Conservation (phyloP, 2,329 filamentous ascomycete species). For the Fusarium gaditjirri region DNA sequence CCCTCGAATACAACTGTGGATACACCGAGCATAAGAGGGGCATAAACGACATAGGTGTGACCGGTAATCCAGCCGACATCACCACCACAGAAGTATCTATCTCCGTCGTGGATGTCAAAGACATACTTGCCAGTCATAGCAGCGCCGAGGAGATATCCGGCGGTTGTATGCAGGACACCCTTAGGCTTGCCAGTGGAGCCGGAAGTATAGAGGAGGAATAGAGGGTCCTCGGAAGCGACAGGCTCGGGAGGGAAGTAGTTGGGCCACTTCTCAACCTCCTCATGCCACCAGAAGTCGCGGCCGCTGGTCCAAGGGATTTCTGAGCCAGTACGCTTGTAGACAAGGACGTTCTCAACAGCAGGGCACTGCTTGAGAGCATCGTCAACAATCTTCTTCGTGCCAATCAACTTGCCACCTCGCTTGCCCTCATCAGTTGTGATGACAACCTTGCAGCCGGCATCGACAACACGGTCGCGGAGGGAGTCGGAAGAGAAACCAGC, state of each 20-base stretch:
- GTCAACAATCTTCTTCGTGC: slow-evolving; percentile 99
- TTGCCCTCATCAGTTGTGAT: slow-evolving; percentile 98
- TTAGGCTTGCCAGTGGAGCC: slow-evolving; percentile 99
- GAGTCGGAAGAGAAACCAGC: slow-evolving; percentile 98
- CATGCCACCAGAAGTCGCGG: slow-evolving; percentile 97
- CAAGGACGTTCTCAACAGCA: slow-evolving; percentile 83
- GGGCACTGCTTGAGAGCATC: slow-evolving; percentile 97
- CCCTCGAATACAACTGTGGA: slow-evolving; percentile 98
- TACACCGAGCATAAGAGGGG: slow-evolving; percentile 90
- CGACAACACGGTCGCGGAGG: slow-evolving; percentile 91
- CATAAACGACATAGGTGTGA: slow-evolving; percentile 98
- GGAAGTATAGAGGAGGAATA: slow-evolving; percentile 98
- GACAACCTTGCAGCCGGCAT: slow-evolving; percentile 90
- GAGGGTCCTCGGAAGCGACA: slow-evolving; percentile 92
- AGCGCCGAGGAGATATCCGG: slow-evolving; percentile 91
- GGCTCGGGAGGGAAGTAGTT: slow-evolving; percentile 88
- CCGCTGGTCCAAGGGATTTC: slow-evolving; percentile 91
- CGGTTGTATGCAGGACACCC: slow-evolving; percentile 98
- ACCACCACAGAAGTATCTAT: slow-evolving; percentile 96
- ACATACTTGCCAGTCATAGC: slow-evolving; percentile 97
- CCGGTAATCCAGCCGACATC: slow-evolving; percentile 99
- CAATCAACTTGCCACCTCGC: slow-evolving; percentile 95
- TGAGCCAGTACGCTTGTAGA: slow-evolving; percentile 94
- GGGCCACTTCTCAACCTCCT: slow-evolving; percentile 97
- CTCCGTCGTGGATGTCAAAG: slow-evolving; percentile 95